A percentile compares a stretch with the other conserved stretches of the same genome.
phyloP scores from a whole-genome alignment of 2,329 filamentous ascomycete genomes.

The Monilinia laxa region DNA sequence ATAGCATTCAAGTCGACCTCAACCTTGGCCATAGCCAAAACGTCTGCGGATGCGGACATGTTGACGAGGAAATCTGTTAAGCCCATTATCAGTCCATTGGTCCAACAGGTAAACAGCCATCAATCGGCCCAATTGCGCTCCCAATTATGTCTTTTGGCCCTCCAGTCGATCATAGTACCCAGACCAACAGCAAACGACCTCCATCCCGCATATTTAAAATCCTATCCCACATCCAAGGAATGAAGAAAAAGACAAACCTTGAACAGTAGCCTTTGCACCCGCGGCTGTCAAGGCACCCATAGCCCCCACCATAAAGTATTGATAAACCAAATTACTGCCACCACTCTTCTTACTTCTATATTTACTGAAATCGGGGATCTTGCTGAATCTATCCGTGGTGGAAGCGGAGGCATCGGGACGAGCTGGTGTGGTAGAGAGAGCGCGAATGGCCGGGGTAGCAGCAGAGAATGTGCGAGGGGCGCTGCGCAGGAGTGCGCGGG shows the following conservation, averaged over 20 bases:
- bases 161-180: not conserved
- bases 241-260: conserved; percentile 61
- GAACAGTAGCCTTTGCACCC: conserved; percentile 95
- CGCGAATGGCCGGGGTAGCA: conserved; percentile 47
- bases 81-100: conserved; percentile 10
- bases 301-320: conserved; percentile 97
- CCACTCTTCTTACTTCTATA: conserved; percentile 73
- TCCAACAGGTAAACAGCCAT: conserved; percentile 29
- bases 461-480: conserved; percentile 40
- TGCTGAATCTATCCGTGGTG: conserved; percentile 38
- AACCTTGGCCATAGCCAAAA: conserved; percentile 98
- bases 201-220: conserved; percentile 11
- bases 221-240: conserved; percentile 14
- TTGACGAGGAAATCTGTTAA: conserved; percentile 93
- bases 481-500: conserved; percentile 67
- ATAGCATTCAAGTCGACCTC: conserved; percentile 91
- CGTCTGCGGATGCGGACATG: conserved; percentile 98
- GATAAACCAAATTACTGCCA: conserved; percentile 80
- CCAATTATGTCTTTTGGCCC: not conserved
- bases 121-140: conserved; percentile 24
- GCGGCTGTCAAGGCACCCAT: conserved; percentile 90
- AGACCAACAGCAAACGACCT: too few relatives aligned
- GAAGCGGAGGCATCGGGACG: conserved; percentile 29
- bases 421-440: conserved; percentile 47
- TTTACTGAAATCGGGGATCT: conserved; percentile 85